These are phyloP conservation scores for Vaucheria bursata DNA, from an alignment of 352 stramenopile genomes.

Conservation along the genomic window DNA sequence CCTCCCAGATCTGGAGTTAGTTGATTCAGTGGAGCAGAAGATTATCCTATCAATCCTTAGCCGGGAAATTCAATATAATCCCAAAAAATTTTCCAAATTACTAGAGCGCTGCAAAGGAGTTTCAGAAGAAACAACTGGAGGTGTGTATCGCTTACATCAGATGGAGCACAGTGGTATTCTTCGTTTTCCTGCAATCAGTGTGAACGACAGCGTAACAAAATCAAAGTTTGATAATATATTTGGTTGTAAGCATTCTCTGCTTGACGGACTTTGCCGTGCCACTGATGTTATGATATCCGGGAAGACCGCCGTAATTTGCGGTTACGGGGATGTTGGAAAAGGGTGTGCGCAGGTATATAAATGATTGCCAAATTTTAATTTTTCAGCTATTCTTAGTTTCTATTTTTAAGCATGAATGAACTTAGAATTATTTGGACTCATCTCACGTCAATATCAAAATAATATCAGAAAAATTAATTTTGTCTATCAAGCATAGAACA, in stretches of 20 bases:
- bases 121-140: conserved; percentile 96
- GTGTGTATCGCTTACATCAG: conserved; percentile 93
- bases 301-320: conserved; percentile 94
- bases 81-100: conserved; percentile 93
- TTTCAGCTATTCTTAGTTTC: too few species aligned
- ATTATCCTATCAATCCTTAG: conserved; percentile 93
- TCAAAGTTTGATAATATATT: conserved; percentile 99
- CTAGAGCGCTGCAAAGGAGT: conserved; percentile 86
- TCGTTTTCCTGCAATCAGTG: conserved; percentile 96
- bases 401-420: too few species aligned
- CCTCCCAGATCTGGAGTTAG: conserved; percentile 82
- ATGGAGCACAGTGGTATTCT: conserved; percentile 92
- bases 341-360: conserved; percentile 82
- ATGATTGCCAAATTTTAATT: too few species aligned
- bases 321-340: conserved; percentile 96
- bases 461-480: too few species aligned
- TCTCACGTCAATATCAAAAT: too few species aligned
- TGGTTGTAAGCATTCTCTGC: conserved; percentile 95
- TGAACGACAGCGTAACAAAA: conserved; percentile 99
- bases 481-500: too few species aligned
- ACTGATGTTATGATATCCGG: conserved; percentile 97
- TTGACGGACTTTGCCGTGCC: conserved; percentile 95
- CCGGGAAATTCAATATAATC: conserved; percentile 81
- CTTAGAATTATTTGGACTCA: too few species aligned
- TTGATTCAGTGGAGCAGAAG: conserved; percentile 96